Evolutionary conservation across 176 grass and related monocot species (phyloP).

Genomic region (Urochloa ruziziensis): DNA sequence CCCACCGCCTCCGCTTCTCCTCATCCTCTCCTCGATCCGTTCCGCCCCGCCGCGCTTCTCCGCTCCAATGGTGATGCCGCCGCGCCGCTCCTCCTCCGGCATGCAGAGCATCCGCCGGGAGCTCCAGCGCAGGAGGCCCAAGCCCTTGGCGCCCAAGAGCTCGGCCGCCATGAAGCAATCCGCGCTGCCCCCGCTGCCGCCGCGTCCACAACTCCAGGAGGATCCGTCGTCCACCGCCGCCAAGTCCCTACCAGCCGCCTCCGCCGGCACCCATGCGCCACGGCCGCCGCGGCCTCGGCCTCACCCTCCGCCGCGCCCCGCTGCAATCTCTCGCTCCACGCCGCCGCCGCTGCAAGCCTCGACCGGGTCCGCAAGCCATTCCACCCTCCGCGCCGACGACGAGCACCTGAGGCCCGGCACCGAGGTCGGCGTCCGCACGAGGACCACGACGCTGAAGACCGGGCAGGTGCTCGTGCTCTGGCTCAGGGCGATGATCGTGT

Average conservation of each 20-base stretch:
- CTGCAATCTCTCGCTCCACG: neutral
- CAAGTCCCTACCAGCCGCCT: too few species aligned
- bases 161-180: neutral
- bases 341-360: too few species aligned
- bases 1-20: neutral
- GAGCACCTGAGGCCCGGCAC: neutral
- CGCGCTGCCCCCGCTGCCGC: neutral
- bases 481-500: neutral
- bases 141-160: neutral
- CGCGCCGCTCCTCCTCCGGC: neutral
- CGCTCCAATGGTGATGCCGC: neutral
- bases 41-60: neutral
- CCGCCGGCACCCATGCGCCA: too few species aligned
- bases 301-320: neutral
- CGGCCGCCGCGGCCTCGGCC: neutral
- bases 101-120: neutral
- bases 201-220: too few species aligned
- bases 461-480: slow-evolving; percentile 11
- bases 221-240: too few species aligned
- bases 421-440: neutral
- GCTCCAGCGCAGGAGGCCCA: neutral
- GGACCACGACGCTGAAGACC: neutral
- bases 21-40: too few species aligned
- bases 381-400: too few species aligned
- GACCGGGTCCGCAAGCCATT: neutral